A percentile compares a stretch with the other conserved stretches of the same genome.
Conservation (phyloP, 768 basidiomycete genomes). For the Lentinula lateritia region DNA sequence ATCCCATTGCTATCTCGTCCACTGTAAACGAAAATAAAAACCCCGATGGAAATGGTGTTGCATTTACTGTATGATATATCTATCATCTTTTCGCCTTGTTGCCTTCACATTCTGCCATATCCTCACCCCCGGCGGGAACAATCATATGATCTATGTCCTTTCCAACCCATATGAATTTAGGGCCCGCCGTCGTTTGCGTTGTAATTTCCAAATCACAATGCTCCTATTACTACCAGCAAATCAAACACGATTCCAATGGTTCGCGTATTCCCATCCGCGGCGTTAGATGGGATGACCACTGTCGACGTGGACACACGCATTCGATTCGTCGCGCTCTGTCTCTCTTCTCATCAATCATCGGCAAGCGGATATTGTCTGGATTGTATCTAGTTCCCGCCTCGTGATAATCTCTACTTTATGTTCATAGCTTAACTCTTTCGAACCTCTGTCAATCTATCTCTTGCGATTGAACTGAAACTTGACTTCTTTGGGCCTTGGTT, state of each 20-base stretch:
- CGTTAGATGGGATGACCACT: background rate
- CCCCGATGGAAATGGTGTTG: background rate
- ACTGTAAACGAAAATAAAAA: background rate
- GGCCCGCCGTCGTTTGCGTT: background rate
- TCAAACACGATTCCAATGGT: background rate
- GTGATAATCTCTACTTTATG: background rate
- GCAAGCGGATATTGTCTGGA: background rate
- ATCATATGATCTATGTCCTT: background rate
- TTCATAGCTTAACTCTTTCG: background rate
- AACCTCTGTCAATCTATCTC: background rate
- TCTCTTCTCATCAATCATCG: background rate
- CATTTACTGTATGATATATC: background rate
- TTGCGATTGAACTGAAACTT: too few species aligned
- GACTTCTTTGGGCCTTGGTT: too few species aligned
- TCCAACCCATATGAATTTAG: background rate
- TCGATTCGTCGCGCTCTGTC: background rate
- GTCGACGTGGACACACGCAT: background rate
- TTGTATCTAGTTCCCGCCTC: background rate
- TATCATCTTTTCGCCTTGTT: background rate
- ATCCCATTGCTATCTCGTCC: background rate
- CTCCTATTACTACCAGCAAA: background rate
- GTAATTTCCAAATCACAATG: background rate
- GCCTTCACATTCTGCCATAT: background rate
- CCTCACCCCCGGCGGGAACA: background rate
- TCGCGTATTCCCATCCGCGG: background rate